A percentile compares a stretch with the other conserved stretches of the same genome.
phyloP scores from a whole-genome alignment of 2,329 filamentous ascomycete species.

The Trichoderma gracile region DNA sequence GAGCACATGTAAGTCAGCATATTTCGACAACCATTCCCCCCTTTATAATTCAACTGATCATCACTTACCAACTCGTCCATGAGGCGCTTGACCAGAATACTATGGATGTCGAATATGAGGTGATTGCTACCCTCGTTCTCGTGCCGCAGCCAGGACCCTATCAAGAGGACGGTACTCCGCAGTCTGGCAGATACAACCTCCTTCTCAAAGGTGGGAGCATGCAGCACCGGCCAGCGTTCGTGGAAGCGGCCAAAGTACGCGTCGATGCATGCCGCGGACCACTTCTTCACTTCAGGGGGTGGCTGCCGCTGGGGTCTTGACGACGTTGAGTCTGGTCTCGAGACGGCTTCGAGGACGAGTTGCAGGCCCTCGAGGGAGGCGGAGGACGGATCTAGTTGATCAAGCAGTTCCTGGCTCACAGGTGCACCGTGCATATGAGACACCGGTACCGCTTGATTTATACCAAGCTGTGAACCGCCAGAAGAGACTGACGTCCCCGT shows the following conservation, averaged over 20 bases:
- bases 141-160: conserved; percentile 43
- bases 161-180: conserved; percentile 40
- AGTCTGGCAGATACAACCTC: conserved; percentile 35
- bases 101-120: conserved; percentile 37
- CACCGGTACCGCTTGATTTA: neutral
- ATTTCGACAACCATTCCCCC: no score
- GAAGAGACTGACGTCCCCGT: neutral
- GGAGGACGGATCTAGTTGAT: neutral
- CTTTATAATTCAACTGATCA: no score
- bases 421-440: neutral
- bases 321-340: conserved; percentile 3
- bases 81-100: conserved; percentile 36
- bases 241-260: conserved; percentile 46
- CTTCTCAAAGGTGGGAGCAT: conserved; percentile 40
- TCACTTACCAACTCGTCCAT: conserved; percentile 36
- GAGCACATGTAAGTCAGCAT: neutral
- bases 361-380: conserved; percentile 13
- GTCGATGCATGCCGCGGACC: conserved; percentile 31
- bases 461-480: neutral
- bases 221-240: conserved; percentile 45
- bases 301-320: neutral
- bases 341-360: conserved; percentile 21
- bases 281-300: conserved; percentile 28
- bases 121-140: conserved; percentile 32
- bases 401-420: neutral